These are phyloP conservation scores for Aspergillus sp. DNA, from an alignment of 2,329 filamentous ascomycete genomes.

Conservation along the genomic window DNA sequence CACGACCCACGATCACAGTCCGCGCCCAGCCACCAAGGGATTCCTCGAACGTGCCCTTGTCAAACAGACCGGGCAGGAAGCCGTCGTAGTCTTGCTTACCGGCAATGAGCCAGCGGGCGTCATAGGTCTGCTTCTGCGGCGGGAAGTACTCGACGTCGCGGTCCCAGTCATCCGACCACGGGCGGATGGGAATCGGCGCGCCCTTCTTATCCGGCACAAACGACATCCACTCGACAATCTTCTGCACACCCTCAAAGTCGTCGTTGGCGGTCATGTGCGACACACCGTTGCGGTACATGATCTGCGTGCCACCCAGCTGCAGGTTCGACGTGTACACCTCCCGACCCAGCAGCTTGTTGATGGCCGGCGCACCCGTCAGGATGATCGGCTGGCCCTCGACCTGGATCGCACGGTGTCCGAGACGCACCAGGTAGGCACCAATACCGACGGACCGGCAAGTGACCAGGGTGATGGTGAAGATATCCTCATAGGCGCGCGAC, in stretches of 20 bases:
- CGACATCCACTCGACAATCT: conserved; percentile 97
- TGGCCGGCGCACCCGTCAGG: conserved; percentile 88
- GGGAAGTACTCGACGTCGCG: conserved; percentile 78
- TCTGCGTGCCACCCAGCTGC: conserved; percentile 98
- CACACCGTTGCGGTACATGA: conserved; percentile 99
- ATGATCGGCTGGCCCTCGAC: conserved; percentile 99
- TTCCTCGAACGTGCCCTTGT: conserved; percentile 94
- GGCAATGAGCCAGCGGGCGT: conserved; percentile 86
- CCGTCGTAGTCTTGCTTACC: conserved; percentile 77
- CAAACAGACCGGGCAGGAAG: conserved; percentile 87
- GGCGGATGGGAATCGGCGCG: conserved; percentile 83
- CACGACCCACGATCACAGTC: conserved; percentile 92
- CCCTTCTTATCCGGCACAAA: conserved; percentile 95
- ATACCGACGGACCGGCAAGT: conserved; percentile 99
- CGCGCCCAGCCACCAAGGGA: conserved; percentile 93
- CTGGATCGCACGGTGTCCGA: conserved; percentile 96
- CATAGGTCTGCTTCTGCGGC: conserved; percentile 74
- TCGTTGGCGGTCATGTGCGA: conserved; percentile 98
- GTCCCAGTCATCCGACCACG: conserved; percentile 80
- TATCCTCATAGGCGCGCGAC: conserved; percentile 93
- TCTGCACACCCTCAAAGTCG: conserved; percentile 94
- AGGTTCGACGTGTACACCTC: conserved; percentile 99
- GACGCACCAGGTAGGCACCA: conserved; percentile 94
- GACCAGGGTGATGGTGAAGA: conserved; percentile 95
- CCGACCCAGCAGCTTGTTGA: conserved; percentile 96